These are phyloP conservation scores for Cryptococcus neoformans DNA, from an alignment of 1,284 basidiomycete species.

Conservation along the genomic window DNA sequence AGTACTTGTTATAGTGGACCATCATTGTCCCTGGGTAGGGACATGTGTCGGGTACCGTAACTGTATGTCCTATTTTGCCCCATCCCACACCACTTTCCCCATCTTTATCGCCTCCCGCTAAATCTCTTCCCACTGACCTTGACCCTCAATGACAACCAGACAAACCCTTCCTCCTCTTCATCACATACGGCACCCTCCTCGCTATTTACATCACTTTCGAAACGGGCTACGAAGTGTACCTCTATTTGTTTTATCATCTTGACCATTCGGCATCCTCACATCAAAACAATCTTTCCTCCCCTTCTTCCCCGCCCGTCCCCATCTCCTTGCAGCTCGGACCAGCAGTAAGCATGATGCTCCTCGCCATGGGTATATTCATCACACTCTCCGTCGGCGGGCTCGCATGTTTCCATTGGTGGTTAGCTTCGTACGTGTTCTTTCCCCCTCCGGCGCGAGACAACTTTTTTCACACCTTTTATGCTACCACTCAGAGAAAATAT, in stretches of 20 bases:
- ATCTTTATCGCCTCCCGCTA: not conserved
- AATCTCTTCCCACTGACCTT: not conserved
- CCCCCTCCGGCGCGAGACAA: not conserved
- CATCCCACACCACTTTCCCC: not conserved
- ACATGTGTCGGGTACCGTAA: conserved; percentile 81
- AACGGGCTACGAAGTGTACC: conserved; percentile 59
- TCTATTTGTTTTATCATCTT: conserved; percentile 56
- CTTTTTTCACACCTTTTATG: not conserved
- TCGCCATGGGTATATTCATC: conserved; percentile 62
- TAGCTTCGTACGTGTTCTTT: conserved; percentile 60
- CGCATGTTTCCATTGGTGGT: conserved; percentile 71
- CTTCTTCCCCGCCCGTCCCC: not conserved
- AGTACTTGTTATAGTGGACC: conserved; percentile 54
- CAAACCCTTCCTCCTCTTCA: conserved; percentile 79
- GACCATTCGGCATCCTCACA: conserved; percentile 4
- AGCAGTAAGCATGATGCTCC: conserved; percentile 66
- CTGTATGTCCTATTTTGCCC: conserved; percentile 39
- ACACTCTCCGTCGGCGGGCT: conserved; percentile 71
- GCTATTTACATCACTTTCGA: conserved; percentile 62
- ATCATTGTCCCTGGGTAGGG: conserved; percentile 85
- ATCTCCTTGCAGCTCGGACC: conserved; percentile 53
- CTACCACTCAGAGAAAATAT: conserved; percentile 65
- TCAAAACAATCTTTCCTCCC: not conserved
- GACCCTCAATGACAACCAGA: conserved; percentile 38
- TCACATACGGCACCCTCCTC: conserved; percentile 64